A percentile compares a stretch with the other conserved stretches of the same genome.
phyloP scores from a whole-genome alignment of 2,329 filamentous ascomycete genomes.

The Paramyrothecium roridum region DNA sequence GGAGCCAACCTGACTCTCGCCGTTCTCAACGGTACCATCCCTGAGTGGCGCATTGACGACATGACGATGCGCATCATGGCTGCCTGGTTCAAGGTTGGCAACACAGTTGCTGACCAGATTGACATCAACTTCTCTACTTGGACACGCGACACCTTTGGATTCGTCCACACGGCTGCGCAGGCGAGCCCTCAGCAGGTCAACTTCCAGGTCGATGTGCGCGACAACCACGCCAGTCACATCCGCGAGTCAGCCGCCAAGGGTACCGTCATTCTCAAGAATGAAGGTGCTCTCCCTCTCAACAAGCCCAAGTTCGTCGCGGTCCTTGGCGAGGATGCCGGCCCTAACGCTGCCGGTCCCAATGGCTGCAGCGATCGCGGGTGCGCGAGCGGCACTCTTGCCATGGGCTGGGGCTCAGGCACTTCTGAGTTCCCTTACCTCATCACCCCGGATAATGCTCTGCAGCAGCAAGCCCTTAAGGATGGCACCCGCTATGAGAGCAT shows the following conservation, averaged over 20 bases:
- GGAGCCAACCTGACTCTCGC: constrained; percentile 84
- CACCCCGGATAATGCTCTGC: constrained; percentile 69
- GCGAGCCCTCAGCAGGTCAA: constrained; percentile 69
- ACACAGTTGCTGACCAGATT: constrained; percentile 41
- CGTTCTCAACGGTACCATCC: constrained; percentile 84
- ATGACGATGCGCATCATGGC: constrained; percentile 85
- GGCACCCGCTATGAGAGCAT: constrained; percentile 62
- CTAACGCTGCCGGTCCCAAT: constrained; percentile 73
- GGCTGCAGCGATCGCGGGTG: constrained; percentile 69
- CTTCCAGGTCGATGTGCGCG: constrained; percentile 79
- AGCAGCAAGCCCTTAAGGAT: constrained; percentile 58
- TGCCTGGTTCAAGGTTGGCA: constrained; percentile 64
- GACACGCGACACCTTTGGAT: constrained; percentile 74
- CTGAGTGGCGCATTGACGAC: constrained; percentile 84
- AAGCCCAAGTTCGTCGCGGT: constrained; percentile 73
- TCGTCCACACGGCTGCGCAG: constrained; percentile 59
- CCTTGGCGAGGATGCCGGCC: constrained; percentile 79
- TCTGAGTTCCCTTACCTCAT: constrained; percentile 73
- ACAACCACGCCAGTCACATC: constrained; percentile 68
- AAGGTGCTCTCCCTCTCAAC: constrained; percentile 70
- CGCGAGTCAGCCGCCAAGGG: constrained; percentile 75
- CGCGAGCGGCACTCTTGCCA: constrained; percentile 60
- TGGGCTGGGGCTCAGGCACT: constrained; percentile 78
- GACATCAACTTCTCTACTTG: constrained; percentile 85
- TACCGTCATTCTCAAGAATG: constrained; percentile 88